Evolutionary conservation across 2,329 filamentous ascomycete genomes (phyloP).

Genomic region (Venturia oleaginea): DNA sequence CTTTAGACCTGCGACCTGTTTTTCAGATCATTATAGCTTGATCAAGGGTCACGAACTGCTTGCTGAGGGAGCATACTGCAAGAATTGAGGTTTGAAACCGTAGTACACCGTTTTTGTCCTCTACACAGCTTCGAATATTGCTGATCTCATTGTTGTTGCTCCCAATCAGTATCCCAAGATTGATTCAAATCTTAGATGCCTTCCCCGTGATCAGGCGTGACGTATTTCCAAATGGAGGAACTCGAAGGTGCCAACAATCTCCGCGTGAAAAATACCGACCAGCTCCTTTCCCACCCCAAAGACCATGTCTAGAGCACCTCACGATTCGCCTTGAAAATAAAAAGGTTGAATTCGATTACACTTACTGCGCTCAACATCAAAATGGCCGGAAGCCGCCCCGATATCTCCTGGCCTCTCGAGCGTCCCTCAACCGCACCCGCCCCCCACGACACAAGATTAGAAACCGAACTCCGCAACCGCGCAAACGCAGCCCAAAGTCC

Average conservation of each 20-base stretch:
- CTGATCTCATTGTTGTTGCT: too few relatives aligned
- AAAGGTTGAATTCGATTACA: neutral
- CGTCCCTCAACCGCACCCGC: conserved; percentile 19
- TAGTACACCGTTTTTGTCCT: too few relatives aligned
- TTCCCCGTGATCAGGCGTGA: neutral
- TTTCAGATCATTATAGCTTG: too few relatives aligned
- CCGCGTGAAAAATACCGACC: neutral
- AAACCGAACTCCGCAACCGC: conserved; percentile 21
- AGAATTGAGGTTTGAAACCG: too few relatives aligned
- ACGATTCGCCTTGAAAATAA: neutral
- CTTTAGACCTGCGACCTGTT: too few relatives aligned
- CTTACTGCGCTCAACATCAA: neutral
- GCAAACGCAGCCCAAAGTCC: conserved; percentile 17
- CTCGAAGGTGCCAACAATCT: neutral
- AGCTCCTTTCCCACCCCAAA: neutral
- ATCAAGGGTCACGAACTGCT: too few relatives aligned
- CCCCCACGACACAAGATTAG: conserved; percentile 22
- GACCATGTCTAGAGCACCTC: neutral
- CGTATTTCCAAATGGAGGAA: neutral
- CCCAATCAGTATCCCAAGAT: too few relatives aligned
- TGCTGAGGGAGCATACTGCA: too few relatives aligned
- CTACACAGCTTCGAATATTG: too few relatives aligned
- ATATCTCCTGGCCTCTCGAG: conserved; percentile 25
- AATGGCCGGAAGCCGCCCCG: conserved; percentile 5
- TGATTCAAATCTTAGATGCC: too few relatives aligned